phyloP scores from a whole-genome alignment of 2,329 filamentous ascomycete genomes.

The Xylaria sp. region DNA sequence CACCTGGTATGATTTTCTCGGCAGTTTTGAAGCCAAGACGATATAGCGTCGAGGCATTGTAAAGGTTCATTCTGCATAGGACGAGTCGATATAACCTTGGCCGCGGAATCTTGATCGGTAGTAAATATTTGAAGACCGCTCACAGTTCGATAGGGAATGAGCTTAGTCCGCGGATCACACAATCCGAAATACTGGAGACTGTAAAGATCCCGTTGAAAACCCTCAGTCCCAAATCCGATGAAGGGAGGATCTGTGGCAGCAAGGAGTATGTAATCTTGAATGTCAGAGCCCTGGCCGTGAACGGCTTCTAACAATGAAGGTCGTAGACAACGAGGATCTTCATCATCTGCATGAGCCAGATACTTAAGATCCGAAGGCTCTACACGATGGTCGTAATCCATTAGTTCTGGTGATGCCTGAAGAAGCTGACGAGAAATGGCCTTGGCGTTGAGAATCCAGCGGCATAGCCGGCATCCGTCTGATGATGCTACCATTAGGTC shows the following conservation, averaged over 20 bases:
- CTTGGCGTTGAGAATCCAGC: conserved; percentile 3
- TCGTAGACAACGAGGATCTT: background rate
- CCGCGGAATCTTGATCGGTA: background rate
- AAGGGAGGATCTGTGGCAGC: background rate
- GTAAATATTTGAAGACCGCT: background rate
- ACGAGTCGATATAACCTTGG: background rate
- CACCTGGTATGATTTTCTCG: background rate
- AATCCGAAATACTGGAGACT: conserved; percentile 3
- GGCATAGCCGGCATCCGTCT: background rate
- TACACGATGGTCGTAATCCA: background rate
- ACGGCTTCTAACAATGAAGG: conserved; percentile 1
- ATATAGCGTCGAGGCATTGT: background rate
- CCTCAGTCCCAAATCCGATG: background rate
- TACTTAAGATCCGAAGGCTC: background rate
- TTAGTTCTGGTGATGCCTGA: conserved; percentile 3
- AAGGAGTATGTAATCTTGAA: background rate
- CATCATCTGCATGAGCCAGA: background rate
- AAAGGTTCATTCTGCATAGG: conserved; percentile 2
- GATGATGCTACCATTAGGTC: background rate
- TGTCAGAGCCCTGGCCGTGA: background rate
- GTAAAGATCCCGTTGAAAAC: background rate
- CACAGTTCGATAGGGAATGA: background rate
- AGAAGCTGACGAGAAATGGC: conserved; percentile 6
- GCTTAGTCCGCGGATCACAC: background rate
- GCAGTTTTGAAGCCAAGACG: conserved; percentile 3